A percentile compares a stretch with the other conserved stretches of the same genome.
Conservation (phyloP, 2,329 filamentous ascomycete genomes). For the Botryosphaeria dothidea region DNA sequence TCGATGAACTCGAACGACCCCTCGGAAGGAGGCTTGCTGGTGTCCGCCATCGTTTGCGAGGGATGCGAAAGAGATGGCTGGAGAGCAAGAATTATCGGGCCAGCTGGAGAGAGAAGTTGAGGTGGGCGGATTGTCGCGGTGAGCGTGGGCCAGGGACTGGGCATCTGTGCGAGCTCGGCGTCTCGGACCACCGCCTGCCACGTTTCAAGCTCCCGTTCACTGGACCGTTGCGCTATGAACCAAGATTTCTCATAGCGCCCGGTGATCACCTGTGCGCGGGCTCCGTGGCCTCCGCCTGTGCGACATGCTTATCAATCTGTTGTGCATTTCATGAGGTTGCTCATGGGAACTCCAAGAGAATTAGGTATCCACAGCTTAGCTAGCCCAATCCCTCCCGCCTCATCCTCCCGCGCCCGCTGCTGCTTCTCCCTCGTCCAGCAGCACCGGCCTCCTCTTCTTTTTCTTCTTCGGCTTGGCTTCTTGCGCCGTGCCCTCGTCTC, state of each 20-base stretch:
- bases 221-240: too few species aligned
- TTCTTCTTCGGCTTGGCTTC: constrained; percentile 39
- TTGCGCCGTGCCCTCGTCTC: constrained; percentile 21
- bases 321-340: too few species aligned
- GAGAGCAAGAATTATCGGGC: constrained; percentile 38
- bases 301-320: too few species aligned
- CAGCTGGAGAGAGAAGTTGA: not conserved
- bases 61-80: not conserved
- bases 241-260: too few species aligned
- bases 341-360: not conserved
- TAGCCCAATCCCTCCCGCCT: not conserved
- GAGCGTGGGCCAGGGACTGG: not conserved
- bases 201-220: constrained; percentile 19
- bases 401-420: not conserved
- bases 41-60: constrained; percentile 30
- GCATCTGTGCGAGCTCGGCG: constrained; percentile 12
- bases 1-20: constrained; percentile 67
- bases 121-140: constrained; percentile 11
- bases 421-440: constrained; percentile 12
- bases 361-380: not conserved
- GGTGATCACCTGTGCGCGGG: constrained; percentile 10
- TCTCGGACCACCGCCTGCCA: constrained; percentile 12
- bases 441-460: constrained; percentile 40
- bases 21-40: constrained; percentile 44
- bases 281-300: not conserved